These are phyloP conservation scores for Botrytis aclada DNA, from an alignment of 2,329 filamentous ascomycete genomes.

Conservation along the genomic window DNA sequence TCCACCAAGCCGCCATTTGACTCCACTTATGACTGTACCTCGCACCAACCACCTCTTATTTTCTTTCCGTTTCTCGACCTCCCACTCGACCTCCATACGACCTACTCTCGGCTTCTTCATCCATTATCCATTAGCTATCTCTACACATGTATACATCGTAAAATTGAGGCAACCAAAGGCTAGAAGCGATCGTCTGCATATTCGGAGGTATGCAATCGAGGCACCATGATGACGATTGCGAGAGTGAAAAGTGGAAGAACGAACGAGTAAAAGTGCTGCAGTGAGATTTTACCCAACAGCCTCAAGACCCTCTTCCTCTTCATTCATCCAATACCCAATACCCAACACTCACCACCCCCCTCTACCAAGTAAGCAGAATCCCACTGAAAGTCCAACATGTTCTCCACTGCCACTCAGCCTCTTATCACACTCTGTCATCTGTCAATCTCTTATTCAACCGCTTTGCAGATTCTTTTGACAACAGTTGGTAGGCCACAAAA, in stretches of 20 bases:
- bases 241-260: background rate
- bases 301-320: background rate
- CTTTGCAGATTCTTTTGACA: conserved; percentile 6
- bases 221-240: background rate
- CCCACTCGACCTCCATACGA: background rate
- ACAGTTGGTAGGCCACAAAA: background rate
- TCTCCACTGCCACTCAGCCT: conserved; percentile 6
- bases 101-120: background rate
- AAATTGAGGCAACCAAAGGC: background rate
- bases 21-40: background rate
- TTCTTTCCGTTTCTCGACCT: background rate
- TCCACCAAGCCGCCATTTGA: background rate
- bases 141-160: background rate
- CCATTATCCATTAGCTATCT: background rate
- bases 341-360: background rate
- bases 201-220: background rate
- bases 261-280: background rate
- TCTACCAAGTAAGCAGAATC: background rate
- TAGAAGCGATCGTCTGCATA: background rate
- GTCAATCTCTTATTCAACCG: background rate
- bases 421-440: background rate
- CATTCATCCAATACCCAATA: background rate
- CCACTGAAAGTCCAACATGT: background rate
- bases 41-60: conserved; percentile 18
- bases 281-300: background rate